Base-by-base conservation (phyloP, 2,329 filamentous ascomycete genomes). In the Xylariales sp. region DNA sequence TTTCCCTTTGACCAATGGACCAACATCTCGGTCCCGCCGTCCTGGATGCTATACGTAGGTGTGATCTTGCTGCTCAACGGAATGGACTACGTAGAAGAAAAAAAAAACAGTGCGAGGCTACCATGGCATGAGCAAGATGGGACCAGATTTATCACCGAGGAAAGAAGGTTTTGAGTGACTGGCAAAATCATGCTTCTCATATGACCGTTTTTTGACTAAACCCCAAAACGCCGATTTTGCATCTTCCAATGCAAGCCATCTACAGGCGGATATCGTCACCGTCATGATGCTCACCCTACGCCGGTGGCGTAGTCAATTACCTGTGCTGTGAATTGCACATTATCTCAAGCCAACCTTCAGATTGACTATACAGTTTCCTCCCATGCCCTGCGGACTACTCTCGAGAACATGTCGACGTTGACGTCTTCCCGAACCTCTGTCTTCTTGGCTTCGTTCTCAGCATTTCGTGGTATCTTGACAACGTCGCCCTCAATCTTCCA, bases 361-460 rank as follows among this genome's bases (percentile, higher is more conserved):
- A n/a, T 11, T 29, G 4, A 18, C 31, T 62, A 85, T 50, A 78
- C 82, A 43, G 80, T 77, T 63, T 91, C 85, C 70, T 95, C 89
- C 74, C 89, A 95, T 34, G 87, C 85, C 56, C 90, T 77, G 64
- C 85, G 77, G 47, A 95, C 80, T 45, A 95, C 81, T 51, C 88
- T 75, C 37, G 79, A 71, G 64, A 90, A 90, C 70, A 88, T 88
- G 51, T 93, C 87, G 43, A 95, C 83, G 65, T 85, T 88, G 57
- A 98, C 93, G 49, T 93, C 90, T 74, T 98, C 93, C 54, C 90
- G 80, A 56, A 96, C 94, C 63, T 96, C 86, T 28, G 89, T 85
- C 65, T 93, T 93, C 74, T 94, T 88, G 30, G 89, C 93, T 78
- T 97, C 91, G 63, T 96, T 96, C 68, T 98, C 93, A 59, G 93